These are phyloP conservation scores for Leishmania martiniquensis DNA, from an alignment of 208 protist genomes.

Conservation along the genomic window DNA sequence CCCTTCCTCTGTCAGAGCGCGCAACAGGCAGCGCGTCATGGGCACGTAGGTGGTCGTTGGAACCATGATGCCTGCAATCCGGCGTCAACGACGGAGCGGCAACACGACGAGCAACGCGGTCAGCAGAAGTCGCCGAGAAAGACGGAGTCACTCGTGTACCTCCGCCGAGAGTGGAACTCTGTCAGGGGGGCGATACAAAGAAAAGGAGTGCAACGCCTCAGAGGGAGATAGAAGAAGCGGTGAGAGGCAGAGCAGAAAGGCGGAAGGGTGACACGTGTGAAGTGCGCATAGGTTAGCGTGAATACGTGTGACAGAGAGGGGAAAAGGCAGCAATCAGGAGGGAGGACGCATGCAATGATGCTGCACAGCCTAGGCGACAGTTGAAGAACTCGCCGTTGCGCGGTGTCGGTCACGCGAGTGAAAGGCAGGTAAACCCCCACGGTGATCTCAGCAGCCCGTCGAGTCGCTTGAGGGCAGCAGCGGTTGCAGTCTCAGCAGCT, in stretches of 20 bases:
- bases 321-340: not conserved
- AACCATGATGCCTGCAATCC: not conserved
- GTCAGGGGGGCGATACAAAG: not conserved
- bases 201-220: not conserved
- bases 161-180: not conserved
- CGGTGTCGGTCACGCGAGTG: not conserved
- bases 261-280: not conserved
- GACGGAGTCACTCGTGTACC: not conserved
- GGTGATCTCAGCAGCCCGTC: not conserved
- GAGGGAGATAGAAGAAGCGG: not conserved
- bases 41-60: not conserved
- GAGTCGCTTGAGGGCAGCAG: not conserved
- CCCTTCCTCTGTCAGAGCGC: conserved; percentile 40
- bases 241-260: not conserved
- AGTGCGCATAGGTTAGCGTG: not conserved
- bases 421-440: not conserved
- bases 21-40: conserved; percentile 68
- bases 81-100: not conserved
- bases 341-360: not conserved
- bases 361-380: not conserved
- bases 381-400: not conserved
- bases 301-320: not conserved
- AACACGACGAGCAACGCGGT: not conserved
- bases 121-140: not conserved
- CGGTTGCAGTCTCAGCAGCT: not conserved